These are phyloP conservation scores for Eimeria tenella DNA, from an alignment of 169 alveolate genomes.

Conservation along the genomic window DNA sequence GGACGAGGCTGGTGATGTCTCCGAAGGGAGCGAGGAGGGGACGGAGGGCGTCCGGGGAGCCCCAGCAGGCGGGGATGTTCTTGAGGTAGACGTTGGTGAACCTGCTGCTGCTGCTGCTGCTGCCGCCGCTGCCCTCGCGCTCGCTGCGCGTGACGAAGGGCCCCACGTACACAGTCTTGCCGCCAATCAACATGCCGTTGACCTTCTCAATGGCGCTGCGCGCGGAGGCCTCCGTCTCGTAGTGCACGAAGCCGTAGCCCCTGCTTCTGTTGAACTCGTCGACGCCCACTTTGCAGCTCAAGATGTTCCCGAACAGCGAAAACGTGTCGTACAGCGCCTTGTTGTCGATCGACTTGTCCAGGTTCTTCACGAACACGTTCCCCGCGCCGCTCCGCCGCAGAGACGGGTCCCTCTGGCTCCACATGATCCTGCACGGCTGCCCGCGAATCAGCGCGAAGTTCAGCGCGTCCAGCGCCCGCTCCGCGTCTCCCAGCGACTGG, in stretches of 20 bases:
- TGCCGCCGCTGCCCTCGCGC: constrained; percentile 85
- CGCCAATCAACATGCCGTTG: constrained; percentile 94
- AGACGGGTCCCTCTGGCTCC: constrained; percentile 92
- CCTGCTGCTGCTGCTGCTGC: constrained; percentile 75
- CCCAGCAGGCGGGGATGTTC: constrained; percentile 93
- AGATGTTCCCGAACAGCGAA: constrained; percentile 95
- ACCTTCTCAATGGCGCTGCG: constrained; percentile 94
- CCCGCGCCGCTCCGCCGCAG: constrained; percentile 95
- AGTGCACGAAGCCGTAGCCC: constrained; percentile 98
- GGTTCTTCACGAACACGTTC: constrained; percentile 96
- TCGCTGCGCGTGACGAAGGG: constrained; percentile 92
- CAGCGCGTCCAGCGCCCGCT: constrained; percentile 94
- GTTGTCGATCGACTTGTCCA: constrained; percentile 95
- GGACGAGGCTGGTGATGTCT: constrained; percentile 90
- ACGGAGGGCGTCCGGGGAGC: constrained; percentile 84
- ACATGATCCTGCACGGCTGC: constrained; percentile 93
- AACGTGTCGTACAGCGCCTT: constrained; percentile 96
- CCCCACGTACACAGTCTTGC: constrained; percentile 93
- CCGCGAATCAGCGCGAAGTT: constrained; percentile 95
- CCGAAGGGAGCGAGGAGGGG: constrained; percentile 85
- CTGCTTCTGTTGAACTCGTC: constrained; percentile 85
- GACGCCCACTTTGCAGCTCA: constrained; percentile 93
- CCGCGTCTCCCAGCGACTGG: constrained; percentile 89
- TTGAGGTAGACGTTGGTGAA: constrained; percentile 95
- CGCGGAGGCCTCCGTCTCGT: constrained; percentile 95